Base-by-base conservation (phyloP, 345 rosid species). In the Lepidium aucheri region DNA sequence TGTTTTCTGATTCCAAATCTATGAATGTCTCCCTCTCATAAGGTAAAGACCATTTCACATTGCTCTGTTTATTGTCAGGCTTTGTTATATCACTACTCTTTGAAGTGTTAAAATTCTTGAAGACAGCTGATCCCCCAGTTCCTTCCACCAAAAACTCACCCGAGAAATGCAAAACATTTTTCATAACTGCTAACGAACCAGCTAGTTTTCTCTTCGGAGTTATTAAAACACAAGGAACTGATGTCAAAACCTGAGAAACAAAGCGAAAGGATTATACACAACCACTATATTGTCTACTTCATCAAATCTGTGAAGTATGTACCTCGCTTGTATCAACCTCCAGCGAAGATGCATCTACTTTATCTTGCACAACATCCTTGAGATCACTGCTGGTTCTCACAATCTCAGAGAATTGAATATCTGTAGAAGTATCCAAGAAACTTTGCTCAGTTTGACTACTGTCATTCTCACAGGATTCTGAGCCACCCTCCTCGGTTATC, bases 61-160 rank as follows among this genome's bases (percentile, higher is more conserved):
- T 67, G 76, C 74, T 87, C 50, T 82, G 82, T 78, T 79, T 87
- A 59, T 75, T 83, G 74, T 86, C 91, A 72, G 72, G 75, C 76
- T 83, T 86, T 66, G 78, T 69, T 14, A 54, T 64, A 76, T 82
- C 96, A 72, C 74, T 76, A 78, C 57, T 76, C 72, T 75, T 71
- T 50, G 87, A 53, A 61, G 70, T 71, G 66, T 69, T 74, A 51
- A 86, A 83, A 52, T 86, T 78, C 80, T 82, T 90, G 81, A 93
- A 86, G 67, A 86, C 87, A 68, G 96, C 81, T 65, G 93, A 82
- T 40, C 94, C 97, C 65, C 91, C 91, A 36, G 94, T 86, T 49
- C 97, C 98, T 82, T 93, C 96, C 63, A 90, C 90, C 85, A 88
- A 71, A 76, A 82, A 84, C 61, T 93, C 96, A 58, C 96, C 96